Base-by-base conservation (phyloP, 768 basidiomycete species). In the Pholiota microspora region DNA sequence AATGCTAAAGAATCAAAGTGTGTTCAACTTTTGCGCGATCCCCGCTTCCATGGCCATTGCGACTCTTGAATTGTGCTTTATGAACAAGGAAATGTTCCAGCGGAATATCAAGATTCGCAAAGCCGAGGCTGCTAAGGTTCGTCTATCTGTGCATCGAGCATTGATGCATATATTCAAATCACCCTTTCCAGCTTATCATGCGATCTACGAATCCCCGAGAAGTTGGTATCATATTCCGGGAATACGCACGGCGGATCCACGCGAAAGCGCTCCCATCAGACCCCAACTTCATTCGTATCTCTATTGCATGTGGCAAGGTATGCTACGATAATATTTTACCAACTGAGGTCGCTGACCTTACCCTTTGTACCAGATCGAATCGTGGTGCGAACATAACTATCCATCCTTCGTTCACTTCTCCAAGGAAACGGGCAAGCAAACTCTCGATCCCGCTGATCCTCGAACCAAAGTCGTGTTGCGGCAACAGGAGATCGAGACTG, bases 31-130 rank as follows among this genome's bases (percentile, higher is more conserved):
- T 71, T 94, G 92, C 61, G 93, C 96, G 0, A 90, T 98, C 55
- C 96, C 96, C 5, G 90, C 87, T 15, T 81, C 87, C 10, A 98
- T 98, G 95, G 94, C 96, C 0, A 88, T 99, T 59, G 95, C 96
- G 8, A 98, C 96, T 7, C 79, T 99, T 18, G 83, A 87, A 47
- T 70, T 92, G 44, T 96, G 94, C 69, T 98, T 94, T 74, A 94
- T 92, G 91, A 98, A 98, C 72, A 82, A 82, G 7, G 75, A 74
- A 7, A 89, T 98, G 80, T 84, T 98, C 71, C 80, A 88, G 60
- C 72, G 80, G 63, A 95, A 97, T 67, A 85, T 97, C 67, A 98
- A 99, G 74, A 99, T 99, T 58, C 82, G 95, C 55, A 94, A 94
- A 67, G 94, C 93, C 1, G 83, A 86, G 60, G 94, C 96, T 44